Evolutionary conservation across 495 filamentous ascomycete species (phyloP).

Genomic region (Penicillium robsamsonii): DNA sequence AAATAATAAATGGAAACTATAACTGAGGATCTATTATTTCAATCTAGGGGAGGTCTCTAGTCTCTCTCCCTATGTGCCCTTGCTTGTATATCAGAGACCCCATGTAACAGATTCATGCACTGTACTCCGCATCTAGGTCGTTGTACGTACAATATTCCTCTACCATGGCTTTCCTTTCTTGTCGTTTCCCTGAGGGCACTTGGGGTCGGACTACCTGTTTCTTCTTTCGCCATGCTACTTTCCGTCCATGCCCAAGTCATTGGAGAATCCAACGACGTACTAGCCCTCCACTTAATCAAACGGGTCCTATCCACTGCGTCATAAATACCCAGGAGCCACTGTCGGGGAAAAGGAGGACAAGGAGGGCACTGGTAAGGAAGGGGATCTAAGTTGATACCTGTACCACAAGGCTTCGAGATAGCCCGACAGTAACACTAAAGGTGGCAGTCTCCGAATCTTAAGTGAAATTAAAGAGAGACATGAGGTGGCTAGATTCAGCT

Average conservation of each 20-base stretch:
- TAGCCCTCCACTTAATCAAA: background rate
- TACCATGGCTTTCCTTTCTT: background rate
- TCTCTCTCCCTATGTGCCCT: background rate
- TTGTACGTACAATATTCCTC: background rate
- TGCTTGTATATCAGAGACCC: constrained; percentile 10
- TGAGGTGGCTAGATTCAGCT: background rate
- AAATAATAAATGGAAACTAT: background rate
- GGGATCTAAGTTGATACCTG: background rate
- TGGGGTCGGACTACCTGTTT: background rate
- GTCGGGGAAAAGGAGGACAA: background rate
- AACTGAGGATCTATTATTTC: background rate
- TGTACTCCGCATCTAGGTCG: background rate
- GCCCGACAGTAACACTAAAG: background rate
- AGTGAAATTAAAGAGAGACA: background rate
- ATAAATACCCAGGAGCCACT: background rate
- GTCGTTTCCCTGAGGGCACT: background rate
- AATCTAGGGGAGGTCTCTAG: constrained; percentile 11
- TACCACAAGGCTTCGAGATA: background rate
- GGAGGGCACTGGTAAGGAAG: background rate
- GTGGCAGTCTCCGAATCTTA: background rate
- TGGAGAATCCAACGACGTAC: background rate
- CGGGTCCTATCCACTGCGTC: background rate
- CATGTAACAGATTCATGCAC: constrained; percentile 7
- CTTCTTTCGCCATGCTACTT: background rate
- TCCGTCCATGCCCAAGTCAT: background rate